Conservation (phyloP, 768 basidiomycete genomes). For the Lactifluus subvellereus region DNA sequence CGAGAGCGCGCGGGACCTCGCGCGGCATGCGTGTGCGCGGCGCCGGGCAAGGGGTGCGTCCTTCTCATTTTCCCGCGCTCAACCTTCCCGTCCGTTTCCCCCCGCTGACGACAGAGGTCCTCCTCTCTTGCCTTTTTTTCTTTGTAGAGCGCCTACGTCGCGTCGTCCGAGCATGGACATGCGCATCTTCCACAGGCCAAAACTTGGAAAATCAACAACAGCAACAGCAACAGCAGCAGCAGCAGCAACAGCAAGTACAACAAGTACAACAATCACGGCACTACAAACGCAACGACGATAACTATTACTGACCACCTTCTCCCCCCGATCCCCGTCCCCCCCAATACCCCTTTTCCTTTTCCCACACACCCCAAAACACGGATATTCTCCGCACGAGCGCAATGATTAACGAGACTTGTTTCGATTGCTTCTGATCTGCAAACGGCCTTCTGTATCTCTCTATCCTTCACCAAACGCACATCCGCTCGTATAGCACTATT, state of each 20-base stretch:
- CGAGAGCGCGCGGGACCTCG: conserved; percentile 16
- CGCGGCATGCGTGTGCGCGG: conserved; percentile 18
- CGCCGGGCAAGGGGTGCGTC: conserved; percentile 19
- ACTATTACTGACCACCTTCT: conserved; percentile 2
- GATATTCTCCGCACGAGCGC: background rate
- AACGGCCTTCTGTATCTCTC: background rate
- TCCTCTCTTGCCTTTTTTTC: background rate
- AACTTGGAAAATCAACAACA: background rate
- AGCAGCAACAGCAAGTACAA: background rate
- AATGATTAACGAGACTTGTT: conserved; percentile 3
- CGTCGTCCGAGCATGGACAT: conserved; percentile 20
- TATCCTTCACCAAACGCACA: conserved; percentile 16
- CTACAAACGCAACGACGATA: conserved; percentile 6
- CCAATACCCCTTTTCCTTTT: too few species aligned
- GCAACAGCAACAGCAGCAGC: background rate
- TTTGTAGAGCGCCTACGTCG: conserved; percentile 12
- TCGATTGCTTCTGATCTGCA: conserved; percentile 7
- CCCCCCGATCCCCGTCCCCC: background rate
- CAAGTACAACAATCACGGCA: background rate
- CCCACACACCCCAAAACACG: background rate
- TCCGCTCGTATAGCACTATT: conserved; percentile 19
- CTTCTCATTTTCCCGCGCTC: background rate
- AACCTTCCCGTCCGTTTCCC: too few species aligned
- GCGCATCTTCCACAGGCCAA: conserved; percentile 2
- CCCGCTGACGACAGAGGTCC: conserved; percentile 1